Evolutionary conservation across 257 asterid genomes (phyloP).

Genomic region (Solanum pennellii): DNA sequence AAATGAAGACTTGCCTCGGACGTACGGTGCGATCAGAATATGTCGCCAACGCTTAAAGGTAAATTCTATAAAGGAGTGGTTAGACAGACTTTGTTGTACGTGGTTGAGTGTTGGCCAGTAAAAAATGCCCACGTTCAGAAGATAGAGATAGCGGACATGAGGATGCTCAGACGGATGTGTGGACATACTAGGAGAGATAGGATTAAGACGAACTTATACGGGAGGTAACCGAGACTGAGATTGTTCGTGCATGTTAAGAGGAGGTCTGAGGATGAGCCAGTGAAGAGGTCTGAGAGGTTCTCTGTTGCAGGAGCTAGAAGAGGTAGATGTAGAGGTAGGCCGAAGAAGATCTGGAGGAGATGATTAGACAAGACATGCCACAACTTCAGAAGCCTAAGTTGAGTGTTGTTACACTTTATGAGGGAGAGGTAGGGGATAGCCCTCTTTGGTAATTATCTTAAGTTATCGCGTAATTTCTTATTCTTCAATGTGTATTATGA

Average conservation of each 20-base stretch:
- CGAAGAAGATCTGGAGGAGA: neutral
- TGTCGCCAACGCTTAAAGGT: neutral
- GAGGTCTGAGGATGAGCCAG: neutral
- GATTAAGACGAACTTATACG: fast-evolving
- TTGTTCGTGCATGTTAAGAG: neutral
- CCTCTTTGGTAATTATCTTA: neutral
- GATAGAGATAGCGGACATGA: neutral
- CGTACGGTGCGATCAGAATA: neutral
- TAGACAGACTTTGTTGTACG: no score
- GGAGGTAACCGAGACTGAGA: neutral
- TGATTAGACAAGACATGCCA: neutral
- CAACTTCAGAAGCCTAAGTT: neutral
- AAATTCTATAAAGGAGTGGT: neutral
- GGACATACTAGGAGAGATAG: neutral
- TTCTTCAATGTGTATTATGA: neutral
- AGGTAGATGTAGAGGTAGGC: neutral
- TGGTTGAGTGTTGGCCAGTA: neutral
- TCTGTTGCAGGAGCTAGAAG: no score
- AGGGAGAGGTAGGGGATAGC: neutral
- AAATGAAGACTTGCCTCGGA: neutral
- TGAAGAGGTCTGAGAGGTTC: neutral
- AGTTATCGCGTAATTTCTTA: neutral
- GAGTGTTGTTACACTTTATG: neutral
- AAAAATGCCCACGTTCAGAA: neutral
- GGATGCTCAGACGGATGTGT: neutral